Evolutionary conservation across 441 rosid species (phyloP), one percentile per base, ranked within the genome.

Genomic region (Omphalea diandra): DNA sequence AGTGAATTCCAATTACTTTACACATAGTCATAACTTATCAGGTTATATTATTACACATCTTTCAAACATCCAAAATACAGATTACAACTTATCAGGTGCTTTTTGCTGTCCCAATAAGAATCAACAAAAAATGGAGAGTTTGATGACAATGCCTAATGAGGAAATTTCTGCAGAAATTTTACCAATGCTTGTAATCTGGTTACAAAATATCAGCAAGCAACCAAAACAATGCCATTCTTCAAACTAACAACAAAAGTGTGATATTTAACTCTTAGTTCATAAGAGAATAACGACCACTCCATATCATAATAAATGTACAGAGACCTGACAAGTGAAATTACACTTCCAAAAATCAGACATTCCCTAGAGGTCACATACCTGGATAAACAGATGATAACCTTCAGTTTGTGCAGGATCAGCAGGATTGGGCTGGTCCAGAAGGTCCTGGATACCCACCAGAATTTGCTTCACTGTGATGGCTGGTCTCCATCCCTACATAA

Each of bases 391-490:
- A 69, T 89, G 94, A 72, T 92, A 94, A 17, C 97, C 97, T 67
- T 90, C 98, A 1, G 97, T 89, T 69, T 94, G 97, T 17, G 99
- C 98, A 70, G 97, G 97, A 73, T 90, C 97, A 17, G 96, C 83
- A 10, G 97, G 94, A 79, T 94, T 94, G 67, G 99, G 99, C 63
- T 86, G 90, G 83, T 89, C 98, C 70, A 92, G 94, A 77, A 94
- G 83, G 76, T 92, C 98, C 80, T 92, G 99, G 73, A 94, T 85
- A 26, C 98, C 99, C 5, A 90, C 90, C 47, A 94, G 90, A 81
- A 94, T 89, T 80, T 94, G 98, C 88, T 89, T 92, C 81, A 90
- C 96, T 0, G 99, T 92, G 47, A 94, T 94, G 58, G 99, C 97
- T 32, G 99, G 99, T 82, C 97, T 92, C 99, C 99, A 94, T 6